phyloP scores from a whole-genome alignment of 495 filamentous ascomycete genomes.

The Penicillium cataractarum region DNA sequence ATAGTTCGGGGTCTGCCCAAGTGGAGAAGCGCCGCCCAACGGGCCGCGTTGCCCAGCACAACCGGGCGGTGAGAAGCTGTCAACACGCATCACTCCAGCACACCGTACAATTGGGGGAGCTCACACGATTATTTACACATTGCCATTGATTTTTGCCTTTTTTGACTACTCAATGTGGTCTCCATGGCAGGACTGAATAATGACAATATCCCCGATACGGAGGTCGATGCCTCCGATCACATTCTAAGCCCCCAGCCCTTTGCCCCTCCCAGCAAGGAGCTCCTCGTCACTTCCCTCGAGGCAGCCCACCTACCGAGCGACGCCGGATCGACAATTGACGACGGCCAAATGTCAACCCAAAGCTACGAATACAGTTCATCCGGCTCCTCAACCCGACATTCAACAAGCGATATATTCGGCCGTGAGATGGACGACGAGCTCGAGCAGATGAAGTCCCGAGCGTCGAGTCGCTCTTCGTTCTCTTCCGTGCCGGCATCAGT shows the following conservation, averaged over 20 bases:
- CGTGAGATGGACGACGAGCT: constrained; percentile 39
- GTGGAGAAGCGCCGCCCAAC: constrained; percentile 4
- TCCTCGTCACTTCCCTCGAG: constrained; percentile 27
- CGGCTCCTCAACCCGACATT: constrained; percentile 40
- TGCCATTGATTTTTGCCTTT: not conserved
- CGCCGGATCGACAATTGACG: constrained; percentile 22
- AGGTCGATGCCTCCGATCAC: constrained; percentile 19
- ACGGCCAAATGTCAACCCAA: constrained; percentile 27
- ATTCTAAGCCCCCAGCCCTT: constrained; percentile 34
- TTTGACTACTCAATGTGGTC: constrained; percentile 9
- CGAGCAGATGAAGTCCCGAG: constrained; percentile 34
- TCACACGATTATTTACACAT: not conserved
- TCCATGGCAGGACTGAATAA: constrained; percentile 29
- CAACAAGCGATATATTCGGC: constrained; percentile 35
- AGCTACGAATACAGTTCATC: constrained; percentile 44
- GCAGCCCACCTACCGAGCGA: constrained; percentile 25
- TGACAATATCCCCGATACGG: constrained; percentile 14
- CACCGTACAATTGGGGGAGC: not conserved
- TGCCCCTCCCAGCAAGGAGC: constrained; percentile 22
- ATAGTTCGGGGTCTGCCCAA: constrained; percentile 6
- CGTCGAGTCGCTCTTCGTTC: constrained; percentile 49
- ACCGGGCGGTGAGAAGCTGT: constrained; percentile 32
- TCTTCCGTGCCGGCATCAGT: constrained; percentile 48
- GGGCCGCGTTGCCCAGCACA: constrained; percentile 34
- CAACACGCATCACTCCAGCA: constrained; percentile 15